Evolutionary conservation across 164 flowering plant genomes (phyloP).

Genomic region (Magnolia changhungtana): DNA sequence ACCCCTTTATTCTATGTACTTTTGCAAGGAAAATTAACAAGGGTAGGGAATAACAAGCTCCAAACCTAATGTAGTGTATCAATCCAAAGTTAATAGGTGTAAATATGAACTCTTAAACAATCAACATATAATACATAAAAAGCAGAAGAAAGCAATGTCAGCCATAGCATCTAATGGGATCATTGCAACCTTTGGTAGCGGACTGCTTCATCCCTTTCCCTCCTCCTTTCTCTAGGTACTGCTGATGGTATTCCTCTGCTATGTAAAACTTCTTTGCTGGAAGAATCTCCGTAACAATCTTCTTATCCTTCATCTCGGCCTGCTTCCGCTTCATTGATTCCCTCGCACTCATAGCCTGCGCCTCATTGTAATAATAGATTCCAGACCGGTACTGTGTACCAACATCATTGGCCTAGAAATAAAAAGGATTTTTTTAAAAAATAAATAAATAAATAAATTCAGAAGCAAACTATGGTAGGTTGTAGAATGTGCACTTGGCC

Average conservation of each 20-base stretch:
- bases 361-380: slow-evolving; percentile 68
- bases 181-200: slow-evolving; percentile 74
- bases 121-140: too few relatives aligned
- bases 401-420: slow-evolving; percentile 60
- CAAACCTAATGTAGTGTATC: too few relatives aligned
- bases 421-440: background rate
- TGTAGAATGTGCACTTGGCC: background rate
- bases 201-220: slow-evolving; percentile 52
- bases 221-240: slow-evolving; percentile 66
- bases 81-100: too few relatives aligned
- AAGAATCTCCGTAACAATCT: slow-evolving; percentile 68
- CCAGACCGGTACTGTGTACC: slow-evolving; percentile 87
- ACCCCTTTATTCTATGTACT: too few relatives aligned
- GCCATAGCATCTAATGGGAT: slow-evolving; percentile 81
- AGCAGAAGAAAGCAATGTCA: slow-evolving; percentile 14
- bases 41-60: too few relatives aligned
- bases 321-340: slow-evolving; percentile 68
- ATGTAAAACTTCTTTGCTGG: slow-evolving; percentile 66
- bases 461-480: background rate
- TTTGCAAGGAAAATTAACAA: too few relatives aligned
- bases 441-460: background rate
- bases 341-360: slow-evolving; percentile 46
- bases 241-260: slow-evolving; percentile 75
- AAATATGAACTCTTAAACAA: too few relatives aligned
- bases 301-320: slow-evolving; percentile 33